phyloP scores from a whole-genome alignment of 768 basidiomycete genomes.

The Termitomyces sp. region DNA sequence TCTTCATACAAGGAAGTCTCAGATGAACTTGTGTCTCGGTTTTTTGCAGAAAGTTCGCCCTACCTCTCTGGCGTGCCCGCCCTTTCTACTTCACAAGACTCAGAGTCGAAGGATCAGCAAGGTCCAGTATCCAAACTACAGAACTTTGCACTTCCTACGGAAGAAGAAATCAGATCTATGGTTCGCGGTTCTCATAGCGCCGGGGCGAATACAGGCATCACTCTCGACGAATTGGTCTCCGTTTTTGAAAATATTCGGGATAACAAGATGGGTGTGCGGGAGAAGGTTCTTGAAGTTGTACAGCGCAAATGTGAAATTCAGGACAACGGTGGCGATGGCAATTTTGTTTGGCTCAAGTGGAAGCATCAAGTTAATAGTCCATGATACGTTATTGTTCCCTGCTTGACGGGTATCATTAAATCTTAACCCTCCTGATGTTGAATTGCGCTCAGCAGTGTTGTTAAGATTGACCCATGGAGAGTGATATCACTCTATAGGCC shows the following conservation, averaged over 20 bases:
- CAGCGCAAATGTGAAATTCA: constrained; percentile 58
- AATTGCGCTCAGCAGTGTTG: neutral
- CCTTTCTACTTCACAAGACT: constrained; percentile 34
- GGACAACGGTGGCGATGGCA: constrained; percentile 49
- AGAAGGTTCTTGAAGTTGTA: constrained; percentile 77
- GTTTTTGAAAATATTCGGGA: constrained; percentile 43
- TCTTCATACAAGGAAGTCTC: constrained; percentile 54
- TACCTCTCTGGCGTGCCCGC: constrained; percentile 40
- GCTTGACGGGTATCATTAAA: neutral
- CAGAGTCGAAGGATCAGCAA: constrained; percentile 13
- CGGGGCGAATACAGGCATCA: constrained; percentile 58
- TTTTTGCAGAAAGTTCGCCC: constrained; percentile 57
- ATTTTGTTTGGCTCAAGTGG: constrained; percentile 60
- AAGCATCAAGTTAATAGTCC: constrained; percentile 28
- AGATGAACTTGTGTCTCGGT: constrained; percentile 49
- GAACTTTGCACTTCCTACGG: constrained; percentile 66
- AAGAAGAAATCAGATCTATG: constrained; percentile 61
- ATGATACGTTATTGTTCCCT: constrained; percentile 12
- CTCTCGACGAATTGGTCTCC: constrained; percentile 55
- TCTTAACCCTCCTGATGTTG: neutral
- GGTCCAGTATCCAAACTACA: constrained; percentile 24
- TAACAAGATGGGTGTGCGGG: constrained; percentile 57
- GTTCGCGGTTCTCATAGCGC: constrained; percentile 61
- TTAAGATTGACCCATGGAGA: neutral
- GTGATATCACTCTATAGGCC: neutral